Evolutionary conservation across 495 filamentous ascomycete species (phyloP), one percentile per base, ranked within the genome.

Genomic region (Penicillium taxi): DNA sequence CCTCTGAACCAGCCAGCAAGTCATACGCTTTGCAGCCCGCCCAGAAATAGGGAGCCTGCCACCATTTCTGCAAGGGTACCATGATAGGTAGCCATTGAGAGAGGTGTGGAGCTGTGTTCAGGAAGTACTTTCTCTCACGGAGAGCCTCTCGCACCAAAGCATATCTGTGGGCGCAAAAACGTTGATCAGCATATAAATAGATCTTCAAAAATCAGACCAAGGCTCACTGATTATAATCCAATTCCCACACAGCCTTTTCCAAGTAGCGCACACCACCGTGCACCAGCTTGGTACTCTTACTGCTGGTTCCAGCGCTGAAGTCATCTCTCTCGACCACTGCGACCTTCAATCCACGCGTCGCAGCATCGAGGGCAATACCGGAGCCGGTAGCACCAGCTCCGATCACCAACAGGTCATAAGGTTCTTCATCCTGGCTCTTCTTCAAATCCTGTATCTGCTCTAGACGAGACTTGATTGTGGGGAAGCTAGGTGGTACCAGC

Each of bases 1-100:
- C 94, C 64, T 98, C 91, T 26, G 85, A 83, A 11, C 91, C 91
- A 51, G 91, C 91, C 37, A 96, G 70, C 47, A 91, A 78, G 67
- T 96, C 91, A 63, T 98, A 98, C 36, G 77, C 76, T 63, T 98
- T 98, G 30, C 90, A 94, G 36, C 91, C 91, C 5, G 75, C 82
- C 89, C 90, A 96, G 66, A 93, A 98, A 61, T 96, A 98, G 8
- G 91, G 91, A 18, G 81, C 84, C 61, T 96, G 89, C 86, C 87
- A 96, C 91, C 88, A 96, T 48, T 85, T 84, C 56, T 94, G 80
- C 27, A 96, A 69, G 1, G 91, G 91, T 41, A 98, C 76, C 91
- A 98, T 98, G 46, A 98, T 98, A 12, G 91, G 91, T 24, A 98
- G 72, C 86, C 89, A 96, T 64, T 70, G 79, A 19, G 86, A 94